Evolutionary conservation across 805 yeast species (phyloP).

Genomic region (Wickerhamomyces tratensis): DNA sequence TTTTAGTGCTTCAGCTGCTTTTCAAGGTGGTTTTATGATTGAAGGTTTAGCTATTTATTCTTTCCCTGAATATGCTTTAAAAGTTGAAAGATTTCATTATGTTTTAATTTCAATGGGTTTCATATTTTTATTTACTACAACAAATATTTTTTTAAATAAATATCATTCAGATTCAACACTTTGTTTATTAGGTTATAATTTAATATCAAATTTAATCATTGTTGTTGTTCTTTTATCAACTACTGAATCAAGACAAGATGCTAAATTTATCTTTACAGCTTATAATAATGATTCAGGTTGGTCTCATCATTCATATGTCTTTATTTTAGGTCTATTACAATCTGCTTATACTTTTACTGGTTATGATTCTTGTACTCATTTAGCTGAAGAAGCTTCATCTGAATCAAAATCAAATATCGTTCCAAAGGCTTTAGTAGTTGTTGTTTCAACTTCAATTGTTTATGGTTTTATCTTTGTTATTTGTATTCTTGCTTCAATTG

Average conservation of each 20-base stretch:
- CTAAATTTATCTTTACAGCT: constrained; percentile 16
- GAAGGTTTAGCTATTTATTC: constrained; percentile 12
- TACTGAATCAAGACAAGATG: constrained; percentile 15
- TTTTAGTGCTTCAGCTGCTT: constrained; percentile 16
- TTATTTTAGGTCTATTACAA: constrained; percentile 18
- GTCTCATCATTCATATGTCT: constrained; percentile 16
- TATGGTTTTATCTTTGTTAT: constrained; percentile 24
- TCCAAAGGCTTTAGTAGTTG: constrained; percentile 24
- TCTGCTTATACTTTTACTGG: constrained; percentile 21
- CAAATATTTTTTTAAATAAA: constrained; percentile 15
- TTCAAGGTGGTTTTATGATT: constrained; percentile 17
- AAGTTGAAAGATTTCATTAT: constrained; percentile 12
- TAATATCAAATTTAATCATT: constrained; percentile 11
- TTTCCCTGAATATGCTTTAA: constrained; percentile 5
- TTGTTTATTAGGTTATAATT: constrained; percentile 11
- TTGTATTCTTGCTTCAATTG: constrained; percentile 20
- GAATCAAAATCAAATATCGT: constrained; percentile 17
- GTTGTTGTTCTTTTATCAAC: constrained; percentile 13
- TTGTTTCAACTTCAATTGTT: constrained; percentile 18
- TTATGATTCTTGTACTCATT: constrained; percentile 25
- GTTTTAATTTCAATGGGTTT: constrained; percentile 15
- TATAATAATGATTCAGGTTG: constrained; percentile 16
- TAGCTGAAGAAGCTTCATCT: constrained; percentile 24
- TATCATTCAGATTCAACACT: constrained; percentile 15
- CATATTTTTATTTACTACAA: constrained; percentile 12